These are phyloP conservation scores for Euphorbia schlechtendalii DNA, from an alignment of 441 rosid genomes.

Conservation along the genomic window DNA sequence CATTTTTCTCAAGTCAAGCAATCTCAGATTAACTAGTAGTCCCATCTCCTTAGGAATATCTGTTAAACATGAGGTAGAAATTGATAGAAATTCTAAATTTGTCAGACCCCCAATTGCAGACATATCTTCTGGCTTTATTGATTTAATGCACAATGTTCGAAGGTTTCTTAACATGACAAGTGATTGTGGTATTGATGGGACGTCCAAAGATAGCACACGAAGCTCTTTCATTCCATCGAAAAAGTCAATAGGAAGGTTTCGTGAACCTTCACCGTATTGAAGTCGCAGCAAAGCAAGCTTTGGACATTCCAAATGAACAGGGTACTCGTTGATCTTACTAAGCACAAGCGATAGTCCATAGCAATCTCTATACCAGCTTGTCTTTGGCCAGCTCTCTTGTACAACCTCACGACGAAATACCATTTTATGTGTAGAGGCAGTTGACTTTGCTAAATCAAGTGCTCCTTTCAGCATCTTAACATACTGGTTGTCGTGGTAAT, in stretches of 20 bases:
- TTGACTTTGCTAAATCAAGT: no score
- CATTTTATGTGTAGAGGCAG: no score
- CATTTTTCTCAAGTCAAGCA: background rate
- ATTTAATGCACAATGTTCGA: background rate
- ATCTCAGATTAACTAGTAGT: background rate
- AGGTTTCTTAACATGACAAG: background rate
- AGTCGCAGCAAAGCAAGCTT: no score
- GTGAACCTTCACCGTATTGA: background rate
- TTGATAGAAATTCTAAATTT: background rate
- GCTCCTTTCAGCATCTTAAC: no score
- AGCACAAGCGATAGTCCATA: no score
- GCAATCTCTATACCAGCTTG: no score
- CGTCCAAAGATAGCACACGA: background rate
- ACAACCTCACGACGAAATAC: no score
- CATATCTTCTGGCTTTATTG: no score
- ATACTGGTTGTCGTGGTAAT: no score
- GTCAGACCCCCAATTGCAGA: background rate
- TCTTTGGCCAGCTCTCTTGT: no score
- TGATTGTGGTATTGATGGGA: background rate
- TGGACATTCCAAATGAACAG: no score
- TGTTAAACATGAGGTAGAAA: background rate
- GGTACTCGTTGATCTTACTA: no score
- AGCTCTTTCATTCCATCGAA: background rate
- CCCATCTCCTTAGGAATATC: background rate
- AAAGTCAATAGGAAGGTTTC: background rate